A percentile compares a stretch with the other conserved stretches of the same genome.
phyloP scores from a whole-genome alignment of 1,139 yeast species.

The Protomyces pachydermus region DNA sequence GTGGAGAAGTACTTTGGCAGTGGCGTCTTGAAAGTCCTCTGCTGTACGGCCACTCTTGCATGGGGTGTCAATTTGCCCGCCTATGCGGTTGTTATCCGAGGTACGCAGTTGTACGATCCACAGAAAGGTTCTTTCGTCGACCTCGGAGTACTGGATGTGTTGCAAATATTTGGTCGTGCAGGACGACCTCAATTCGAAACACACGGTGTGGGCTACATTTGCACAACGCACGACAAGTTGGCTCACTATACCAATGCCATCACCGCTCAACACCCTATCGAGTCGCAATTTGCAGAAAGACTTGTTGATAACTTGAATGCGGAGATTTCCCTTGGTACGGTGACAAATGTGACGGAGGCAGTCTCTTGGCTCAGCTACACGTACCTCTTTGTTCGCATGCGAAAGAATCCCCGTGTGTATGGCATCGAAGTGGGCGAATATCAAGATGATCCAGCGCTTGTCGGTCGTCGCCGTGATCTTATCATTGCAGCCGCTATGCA shows the following conservation, averaged over 20 bases:
- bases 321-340: constrained; percentile 91
- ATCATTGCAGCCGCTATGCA: constrained; percentile 73
- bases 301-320: constrained; percentile 91
- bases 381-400: constrained; percentile 88
- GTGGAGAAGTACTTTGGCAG: constrained; percentile 80
- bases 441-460: constrained; percentile 73
- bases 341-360: constrained; percentile 90
- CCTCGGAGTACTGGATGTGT: constrained; percentile 90
- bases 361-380: constrained; percentile 97
- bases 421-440: constrained; percentile 89
- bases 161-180: constrained; percentile 98
- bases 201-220: constrained; percentile 85
- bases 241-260: constrained; percentile 83
- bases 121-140: constrained; percentile 93
- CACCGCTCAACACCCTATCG: constrained; percentile 95
- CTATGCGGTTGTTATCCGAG: constrained; percentile 92
- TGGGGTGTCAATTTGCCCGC: constrained; percentile 99
- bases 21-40: constrained; percentile 83
- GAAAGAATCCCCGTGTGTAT: constrained; percentile 85
- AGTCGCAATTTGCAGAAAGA: constrained; percentile 70
- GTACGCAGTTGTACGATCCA: constrained; percentile 92
- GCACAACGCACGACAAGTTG: constrained; percentile 74
- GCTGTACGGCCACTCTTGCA: constrained; percentile 96
- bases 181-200: constrained; percentile 97
- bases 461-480: constrained; percentile 68